Evolutionary conservation across 495 filamentous ascomycete genomes (phyloP).

Genomic region (Neurospora sp.): DNA sequence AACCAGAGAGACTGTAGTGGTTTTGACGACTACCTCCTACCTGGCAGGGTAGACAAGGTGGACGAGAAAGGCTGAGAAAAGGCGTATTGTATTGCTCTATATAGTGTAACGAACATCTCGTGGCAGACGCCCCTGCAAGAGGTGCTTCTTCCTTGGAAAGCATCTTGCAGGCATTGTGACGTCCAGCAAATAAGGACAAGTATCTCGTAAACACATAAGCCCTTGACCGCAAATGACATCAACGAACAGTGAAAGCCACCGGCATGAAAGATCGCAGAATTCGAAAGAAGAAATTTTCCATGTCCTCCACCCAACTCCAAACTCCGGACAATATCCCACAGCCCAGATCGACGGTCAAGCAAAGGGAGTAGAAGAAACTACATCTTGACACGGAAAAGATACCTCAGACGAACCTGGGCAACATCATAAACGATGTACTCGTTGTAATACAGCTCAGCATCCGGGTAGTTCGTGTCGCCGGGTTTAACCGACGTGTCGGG

Average conservation of each 20-base stretch:
- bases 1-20: background rate
- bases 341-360: background rate
- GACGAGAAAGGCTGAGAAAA: background rate
- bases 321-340: background rate
- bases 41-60: background rate
- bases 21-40: background rate
- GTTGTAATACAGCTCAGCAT: conserved; percentile 43
- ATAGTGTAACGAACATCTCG: background rate
- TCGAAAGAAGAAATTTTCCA: background rate
- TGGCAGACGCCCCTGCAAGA: background rate
- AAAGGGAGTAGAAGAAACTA: background rate
- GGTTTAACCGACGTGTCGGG: conserved; percentile 36
- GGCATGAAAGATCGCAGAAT: background rate
- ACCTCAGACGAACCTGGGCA: conserved; percentile 65
- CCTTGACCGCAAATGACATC: background rate
- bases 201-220: background rate
- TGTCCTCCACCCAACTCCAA: background rate
- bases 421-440: conserved; percentile 78
- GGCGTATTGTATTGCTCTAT: background rate
- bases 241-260: background rate
- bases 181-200: background rate
- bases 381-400: conserved; percentile 60
- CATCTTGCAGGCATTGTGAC: background rate
- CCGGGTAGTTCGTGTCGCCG: conserved; percentile 23
- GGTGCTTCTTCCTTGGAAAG: background rate